A percentile compares a stretch with the other conserved stretches of the same genome.
Conservation (phyloP, 257 asterid genomes). For the Lavandula angustifolia region DNA sequence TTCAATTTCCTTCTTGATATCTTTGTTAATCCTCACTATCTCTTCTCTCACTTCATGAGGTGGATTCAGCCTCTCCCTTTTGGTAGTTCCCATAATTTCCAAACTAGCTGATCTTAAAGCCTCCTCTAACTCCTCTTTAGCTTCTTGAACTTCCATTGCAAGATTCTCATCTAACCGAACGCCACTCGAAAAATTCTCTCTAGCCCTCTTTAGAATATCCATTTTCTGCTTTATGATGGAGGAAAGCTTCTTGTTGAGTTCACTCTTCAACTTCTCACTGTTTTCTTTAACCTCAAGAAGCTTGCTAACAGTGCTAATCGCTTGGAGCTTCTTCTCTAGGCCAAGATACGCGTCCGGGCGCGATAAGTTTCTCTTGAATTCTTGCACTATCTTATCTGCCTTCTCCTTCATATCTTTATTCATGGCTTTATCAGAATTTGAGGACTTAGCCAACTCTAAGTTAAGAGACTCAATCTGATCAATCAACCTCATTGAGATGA, state of each 20-base stretch:
- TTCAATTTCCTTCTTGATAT: slow-evolving; percentile 42
- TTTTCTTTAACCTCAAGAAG: slow-evolving; percentile 44
- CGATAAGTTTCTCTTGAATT: slow-evolving; percentile 45
- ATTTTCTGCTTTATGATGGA: slow-evolving; percentile 39
- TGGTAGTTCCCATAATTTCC: slow-evolving; percentile 39
- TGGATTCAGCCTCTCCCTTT: slow-evolving; percentile 13
- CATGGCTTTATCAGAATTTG: slow-evolving; percentile 39
- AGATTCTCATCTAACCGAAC: slow-evolving; percentile 39
- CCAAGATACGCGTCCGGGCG: slow-evolving; percentile 49
- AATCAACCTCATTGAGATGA: slow-evolving; percentile 47
- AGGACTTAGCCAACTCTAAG: slow-evolving; percentile 46
- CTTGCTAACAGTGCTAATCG: slow-evolving; percentile 35
- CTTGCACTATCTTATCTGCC: slow-evolving; percentile 43
- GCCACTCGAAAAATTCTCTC: slow-evolving; percentile 36
- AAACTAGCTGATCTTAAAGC: slow-evolving; percentile 47
- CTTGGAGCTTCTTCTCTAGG: slow-evolving; percentile 47
- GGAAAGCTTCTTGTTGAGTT: slow-evolving; percentile 47
- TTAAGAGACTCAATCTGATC: slow-evolving; percentile 44
- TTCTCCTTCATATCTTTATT: slow-evolving; percentile 39
- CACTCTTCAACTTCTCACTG: slow-evolving; percentile 46
- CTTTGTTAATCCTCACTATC: slow-evolving; percentile 36
- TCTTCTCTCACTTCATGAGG: slow-evolving; percentile 40
- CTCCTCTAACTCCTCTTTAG: slow-evolving; percentile 39
- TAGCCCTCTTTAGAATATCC: slow-evolving; percentile 37
- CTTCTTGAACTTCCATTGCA: slow-evolving; percentile 33